Conservation (phyloP, 345 rosid genomes). For the Turritis glabra region DNA sequence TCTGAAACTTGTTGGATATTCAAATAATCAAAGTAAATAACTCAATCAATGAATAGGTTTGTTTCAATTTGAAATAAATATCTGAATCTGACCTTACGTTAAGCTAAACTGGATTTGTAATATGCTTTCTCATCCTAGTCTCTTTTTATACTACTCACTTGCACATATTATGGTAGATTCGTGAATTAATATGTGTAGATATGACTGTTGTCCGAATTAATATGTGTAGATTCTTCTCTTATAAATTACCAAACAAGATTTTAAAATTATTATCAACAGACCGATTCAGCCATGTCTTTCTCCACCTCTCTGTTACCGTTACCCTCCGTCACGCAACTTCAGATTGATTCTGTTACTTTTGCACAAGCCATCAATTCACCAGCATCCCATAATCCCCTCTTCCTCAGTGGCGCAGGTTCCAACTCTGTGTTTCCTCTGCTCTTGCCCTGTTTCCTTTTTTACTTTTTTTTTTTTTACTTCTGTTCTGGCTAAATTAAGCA, state of each 20-base stretch:
- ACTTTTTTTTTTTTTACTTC: background rate
- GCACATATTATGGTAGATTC: too few relatives aligned
- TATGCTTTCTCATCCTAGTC: too few relatives aligned
- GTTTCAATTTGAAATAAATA: too few relatives aligned
- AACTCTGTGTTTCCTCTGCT: background rate
- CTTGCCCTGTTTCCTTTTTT: background rate
- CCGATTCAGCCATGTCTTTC: conserved; percentile 20
- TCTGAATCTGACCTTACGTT: too few relatives aligned
- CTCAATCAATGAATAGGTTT: too few relatives aligned
- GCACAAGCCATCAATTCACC: conserved; percentile 68
- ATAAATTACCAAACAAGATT: background rate
- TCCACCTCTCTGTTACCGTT: conserved; percentile 2
- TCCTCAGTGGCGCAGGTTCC: conserved; percentile 88
- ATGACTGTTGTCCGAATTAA: too few relatives aligned
- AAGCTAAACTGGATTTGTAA: too few relatives aligned
- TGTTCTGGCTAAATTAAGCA: conserved; percentile 32
- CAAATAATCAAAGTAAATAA: background rate
- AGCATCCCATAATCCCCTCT: conserved; percentile 52
- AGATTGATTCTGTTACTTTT: conserved; percentile 56
- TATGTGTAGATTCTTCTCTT: too few relatives aligned
- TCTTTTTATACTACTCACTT: too few relatives aligned
- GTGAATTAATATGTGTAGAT: too few relatives aligned
- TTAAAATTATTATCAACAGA: background rate
- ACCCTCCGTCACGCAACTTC: conserved; percentile 40
- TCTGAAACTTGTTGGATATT: background rate